These are phyloP conservation scores for Quercus robur DNA, from an alignment of 306 rosid genomes.

Conservation along the genomic window DNA sequence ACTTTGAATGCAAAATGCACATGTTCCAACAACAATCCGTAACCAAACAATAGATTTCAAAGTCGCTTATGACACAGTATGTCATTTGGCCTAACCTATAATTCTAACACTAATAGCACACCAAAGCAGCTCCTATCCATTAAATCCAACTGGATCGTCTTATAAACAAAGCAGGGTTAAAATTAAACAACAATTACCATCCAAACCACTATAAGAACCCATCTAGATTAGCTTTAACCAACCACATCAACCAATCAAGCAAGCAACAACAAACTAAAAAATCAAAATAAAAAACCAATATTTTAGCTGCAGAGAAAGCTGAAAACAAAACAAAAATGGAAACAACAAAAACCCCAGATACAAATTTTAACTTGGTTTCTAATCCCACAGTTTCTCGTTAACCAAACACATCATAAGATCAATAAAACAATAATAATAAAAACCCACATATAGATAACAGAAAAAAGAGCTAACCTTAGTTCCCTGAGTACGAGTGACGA, in stretches of 20 bases:
- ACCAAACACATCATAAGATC: not conserved
- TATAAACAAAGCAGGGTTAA: not conserved
- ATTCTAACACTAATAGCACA: not conserved
- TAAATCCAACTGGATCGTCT: not conserved
- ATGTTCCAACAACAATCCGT: not conserved
- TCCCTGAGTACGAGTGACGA: conserved; percentile 91
- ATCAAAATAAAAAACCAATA: not conserved
- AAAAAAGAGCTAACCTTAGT: conserved; percentile 53
- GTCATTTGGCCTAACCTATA: not conserved
- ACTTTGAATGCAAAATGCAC: not conserved
- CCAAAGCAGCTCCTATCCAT: not conserved
- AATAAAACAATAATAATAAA: not conserved
- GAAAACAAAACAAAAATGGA: not conserved
- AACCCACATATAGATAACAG: not conserved
- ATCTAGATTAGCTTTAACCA: not conserved
- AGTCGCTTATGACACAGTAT: not conserved
- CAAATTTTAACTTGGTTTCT: not conserved
- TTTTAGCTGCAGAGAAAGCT: not conserved
- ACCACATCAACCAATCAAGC: not conserved
- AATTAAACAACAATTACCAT: not conserved
- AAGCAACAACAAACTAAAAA: not conserved
- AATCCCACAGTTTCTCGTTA: not conserved
- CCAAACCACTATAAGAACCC: not conserved
- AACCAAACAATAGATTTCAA: not conserved
- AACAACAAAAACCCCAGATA: not conserved